Base-by-base conservation (phyloP, 2,329 filamentous ascomycete species). In the Fusarium xyrophilum region DNA sequence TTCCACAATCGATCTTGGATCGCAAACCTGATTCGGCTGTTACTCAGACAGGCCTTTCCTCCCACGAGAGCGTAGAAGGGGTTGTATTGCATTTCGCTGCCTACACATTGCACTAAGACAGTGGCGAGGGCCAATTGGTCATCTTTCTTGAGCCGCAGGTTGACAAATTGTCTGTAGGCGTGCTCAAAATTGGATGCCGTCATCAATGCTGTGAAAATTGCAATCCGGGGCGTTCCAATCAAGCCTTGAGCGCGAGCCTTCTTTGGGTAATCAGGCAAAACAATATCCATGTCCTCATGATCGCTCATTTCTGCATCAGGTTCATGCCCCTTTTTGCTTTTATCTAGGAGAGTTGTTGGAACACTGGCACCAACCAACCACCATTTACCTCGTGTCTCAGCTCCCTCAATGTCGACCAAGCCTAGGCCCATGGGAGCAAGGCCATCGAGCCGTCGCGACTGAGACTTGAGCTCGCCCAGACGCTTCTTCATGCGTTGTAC, bases 311-410 rank as follows among this genome's bases (percentile, higher is more conserved):
- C 70, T 25, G 65, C 59, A 14, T 58, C 59, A 21, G 72, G 71
- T 9, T 17, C 39, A n/a, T 50, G 42, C 23, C 65, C 53, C 61
- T 44, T 72, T 57, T 51, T 60, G 15, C 56, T 62, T 38, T 70
- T 69, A 27, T 69, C 65, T 30, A 69, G 43, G 9, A 68, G 59
- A 52, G 76, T 79, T 23, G 63, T 86, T 7, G 85, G 82, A 88
- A 95, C 97, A 78, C 93, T 97, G n/a, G 96, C 95, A 53, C 96
- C 96, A 8, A 98, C 92, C 23, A 98, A 87, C 96, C 96, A 99
- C 96, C 96, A 99, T 81, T 97, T 97, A 2, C 96, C 96, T 76
- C 90, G 92, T 76, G 91, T 95, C 40, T 95, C 91, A 1, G 91
- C 90, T 65, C 94, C 88, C 67, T 89, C 89, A 53, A 99, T 92